Base-by-base conservation (phyloP, 352 stramenopile species). In the Pythium pectinolyticum region DNA sequence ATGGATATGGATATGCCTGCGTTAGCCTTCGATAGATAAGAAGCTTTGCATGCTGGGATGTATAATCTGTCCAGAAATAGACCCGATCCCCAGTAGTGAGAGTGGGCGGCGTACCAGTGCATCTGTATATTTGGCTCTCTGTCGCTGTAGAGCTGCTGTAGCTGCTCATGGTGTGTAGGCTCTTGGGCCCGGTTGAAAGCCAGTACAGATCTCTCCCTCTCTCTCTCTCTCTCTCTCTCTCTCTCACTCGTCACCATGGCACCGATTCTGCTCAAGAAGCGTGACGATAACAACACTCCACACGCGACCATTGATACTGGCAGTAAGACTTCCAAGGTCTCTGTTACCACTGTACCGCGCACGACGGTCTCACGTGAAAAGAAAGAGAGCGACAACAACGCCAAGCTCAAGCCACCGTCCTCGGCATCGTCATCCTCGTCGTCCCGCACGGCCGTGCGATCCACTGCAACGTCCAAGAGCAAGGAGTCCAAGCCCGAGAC, bases 231-330 rank as follows among this genome's bases (percentile, higher is more conserved):
- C n/a, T n/a, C 19, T 40, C n/a, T 10, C 32, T 43, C 19, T 39
- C 11, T 20, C 25, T 20, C 28, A 19, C 8, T 19, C 27, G 31
- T 35, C 63, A 57, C 24, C 7, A 70, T 70, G 63, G 63, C 63
- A 34, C 63, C 63, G 25, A 70, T 70, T 40, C 37, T 61, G 19
- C 63, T 70, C 32, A 70, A 70, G 57, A 70, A 70, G 28, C 63
- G 63, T 25, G 63, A 63, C 8, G 61, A 67, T 2, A 62, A 57
- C 61, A 67, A 66, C 53, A 47, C 54, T 14, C 39, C n/a, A 14
- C 24, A 50, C 11, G 22, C 20, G 5, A 37, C 22, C 30, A 54
- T 20, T 32, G 20, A 49, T 45, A 19, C 17, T 11, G 8, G 6
- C 11, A 19, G 8, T 22, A 49, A 49, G 22, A 19, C 41, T 6